A percentile compares a stretch with the other conserved stretches of the same genome.
phyloP scores from a whole-genome alignment of 2,329 filamentous ascomycete genomes.

The Metarhizium robertsii region DNA sequence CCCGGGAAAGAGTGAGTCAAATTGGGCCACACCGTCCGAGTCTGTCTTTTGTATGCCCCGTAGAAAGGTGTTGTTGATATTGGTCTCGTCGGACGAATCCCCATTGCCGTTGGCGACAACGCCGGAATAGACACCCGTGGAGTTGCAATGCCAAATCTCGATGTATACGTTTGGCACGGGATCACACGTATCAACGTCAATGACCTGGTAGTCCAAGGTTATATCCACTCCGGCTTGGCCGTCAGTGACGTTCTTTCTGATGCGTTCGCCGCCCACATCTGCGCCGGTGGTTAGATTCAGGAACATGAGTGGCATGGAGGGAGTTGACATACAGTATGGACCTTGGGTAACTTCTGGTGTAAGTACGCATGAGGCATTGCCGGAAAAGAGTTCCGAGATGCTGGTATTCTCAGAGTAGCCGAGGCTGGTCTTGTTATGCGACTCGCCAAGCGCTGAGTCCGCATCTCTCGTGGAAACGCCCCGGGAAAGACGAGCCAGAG shows the following conservation, averaged over 20 bases:
- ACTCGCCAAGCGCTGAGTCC: conserved; percentile 21
- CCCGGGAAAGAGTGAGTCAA: conserved; percentile 33
- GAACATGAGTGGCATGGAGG: neutral
- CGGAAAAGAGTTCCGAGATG: conserved; percentile 26
- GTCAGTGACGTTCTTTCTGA: conserved; percentile 30
- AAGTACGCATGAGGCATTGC: conserved; percentile 34
- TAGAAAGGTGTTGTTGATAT: conserved; percentile 25
- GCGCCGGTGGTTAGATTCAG: neutral
- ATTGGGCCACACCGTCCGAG: conserved; percentile 28
- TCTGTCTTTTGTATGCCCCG: conserved; percentile 31
- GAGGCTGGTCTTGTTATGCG: conserved; percentile 26
- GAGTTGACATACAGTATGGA: conserved; percentile 26
- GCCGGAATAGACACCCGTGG: conserved; percentile 35
- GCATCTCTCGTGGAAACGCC: conserved; percentile 21
- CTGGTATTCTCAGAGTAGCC: conserved; percentile 21
- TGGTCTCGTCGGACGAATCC: conserved; percentile 12
- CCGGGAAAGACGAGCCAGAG: conserved; percentile 31
- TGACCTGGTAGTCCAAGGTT: conserved; percentile 31
- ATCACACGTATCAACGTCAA: conserved; percentile 32
- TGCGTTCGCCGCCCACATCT: conserved; percentile 19
- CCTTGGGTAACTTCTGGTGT: conserved; percentile 41
- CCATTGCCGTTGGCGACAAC: conserved; percentile 26
- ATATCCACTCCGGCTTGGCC: conserved; percentile 28
- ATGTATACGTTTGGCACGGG: conserved; percentile 28
- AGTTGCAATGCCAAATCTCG: conserved; percentile 36